A percentile compares a stretch with the other conserved stretches of the same genome.
phyloP scores from a whole-genome alignment of 139 green algal genomes.

The Chlorella sorokiniana region DNA sequence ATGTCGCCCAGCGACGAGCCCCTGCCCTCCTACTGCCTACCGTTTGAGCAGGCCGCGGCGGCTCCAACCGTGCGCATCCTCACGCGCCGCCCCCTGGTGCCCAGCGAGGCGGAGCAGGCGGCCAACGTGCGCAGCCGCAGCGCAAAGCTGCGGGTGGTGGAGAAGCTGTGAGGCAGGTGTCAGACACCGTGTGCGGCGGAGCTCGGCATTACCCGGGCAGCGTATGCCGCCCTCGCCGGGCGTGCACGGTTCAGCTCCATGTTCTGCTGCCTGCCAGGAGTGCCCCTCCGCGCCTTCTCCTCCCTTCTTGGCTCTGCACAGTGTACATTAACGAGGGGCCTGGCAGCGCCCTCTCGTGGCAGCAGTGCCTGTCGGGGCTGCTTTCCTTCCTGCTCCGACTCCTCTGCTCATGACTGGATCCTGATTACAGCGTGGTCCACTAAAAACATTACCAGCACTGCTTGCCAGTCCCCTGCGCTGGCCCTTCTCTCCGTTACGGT shows the following conservation, averaged over 20 bases:
- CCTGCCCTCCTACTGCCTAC: conserved; percentile 31
- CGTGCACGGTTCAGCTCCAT: no score
- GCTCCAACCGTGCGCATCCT: conserved; percentile 28
- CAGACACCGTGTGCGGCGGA: neutral
- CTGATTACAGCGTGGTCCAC: neutral
- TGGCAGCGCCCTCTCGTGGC: no score
- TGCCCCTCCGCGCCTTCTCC: no score
- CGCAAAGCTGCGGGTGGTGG: conserved; percentile 87
- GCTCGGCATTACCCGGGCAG: neutral
- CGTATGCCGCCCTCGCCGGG: neutral
- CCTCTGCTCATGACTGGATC: neutral
- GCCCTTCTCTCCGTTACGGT: neutral
- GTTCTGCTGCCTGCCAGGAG: no score
- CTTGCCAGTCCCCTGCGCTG: neutral
- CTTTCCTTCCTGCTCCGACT: no score
- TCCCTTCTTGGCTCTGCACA: no score
- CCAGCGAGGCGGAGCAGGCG: conserved; percentile 60
- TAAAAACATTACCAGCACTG: neutral
- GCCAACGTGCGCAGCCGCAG: conserved; percentile 81
- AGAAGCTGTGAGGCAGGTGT: conserved; percentile 58
- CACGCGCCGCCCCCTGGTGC: conserved; percentile 34
- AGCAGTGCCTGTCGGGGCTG: no score
- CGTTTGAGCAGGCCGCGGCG: conserved; percentile 17
- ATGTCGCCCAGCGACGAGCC: conserved; percentile 37
- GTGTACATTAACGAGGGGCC: no score